These are phyloP conservation scores for Acer yangbiense DNA, from an alignment of 345 rosid species.

Conservation along the genomic window DNA sequence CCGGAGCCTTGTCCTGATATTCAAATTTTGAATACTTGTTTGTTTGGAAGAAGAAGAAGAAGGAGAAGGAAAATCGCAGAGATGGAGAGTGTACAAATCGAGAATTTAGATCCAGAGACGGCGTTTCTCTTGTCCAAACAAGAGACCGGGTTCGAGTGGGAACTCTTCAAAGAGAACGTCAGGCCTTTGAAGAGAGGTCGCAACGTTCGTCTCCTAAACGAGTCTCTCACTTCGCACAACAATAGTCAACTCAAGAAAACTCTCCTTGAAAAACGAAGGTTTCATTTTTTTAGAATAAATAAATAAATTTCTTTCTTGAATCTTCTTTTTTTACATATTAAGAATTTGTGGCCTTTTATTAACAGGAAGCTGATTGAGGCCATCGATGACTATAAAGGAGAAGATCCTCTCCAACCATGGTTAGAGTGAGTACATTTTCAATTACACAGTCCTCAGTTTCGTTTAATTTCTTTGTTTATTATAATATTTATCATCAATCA, in stretches of 20 bases:
- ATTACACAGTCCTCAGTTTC: background rate
- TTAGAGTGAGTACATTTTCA: slow-evolving; percentile 51
- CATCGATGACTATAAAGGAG: slow-evolving; percentile 74
- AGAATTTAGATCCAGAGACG: slow-evolving; percentile 69
- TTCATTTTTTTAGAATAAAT: background rate
- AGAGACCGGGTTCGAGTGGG: slow-evolving; percentile 86
- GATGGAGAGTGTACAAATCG: slow-evolving; percentile 38
- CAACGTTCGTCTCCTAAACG: slow-evolving; percentile 61
- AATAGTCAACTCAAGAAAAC: slow-evolving; percentile 49
- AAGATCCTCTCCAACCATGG: slow-evolving; percentile 89
- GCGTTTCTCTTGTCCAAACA: slow-evolving; percentile 68
- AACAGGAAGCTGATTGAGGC: slow-evolving; percentile 71
- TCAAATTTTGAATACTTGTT: slow-evolving; percentile 29
- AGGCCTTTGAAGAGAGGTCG: slow-evolving; percentile 90
- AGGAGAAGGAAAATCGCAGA: slow-evolving; percentile 3
- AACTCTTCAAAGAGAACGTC: slow-evolving; percentile 87
- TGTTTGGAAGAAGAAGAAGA: background rate
- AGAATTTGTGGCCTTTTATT: too few relatives aligned
- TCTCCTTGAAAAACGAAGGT: slow-evolving; percentile 74
- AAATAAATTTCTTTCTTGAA: background rate
- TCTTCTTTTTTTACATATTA: background rate
- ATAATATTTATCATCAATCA: background rate
- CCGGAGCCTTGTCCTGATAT: background rate
- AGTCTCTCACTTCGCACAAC: slow-evolving; percentile 70
- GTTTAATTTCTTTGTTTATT: background rate